A percentile compares a stretch with the other conserved stretches of the same genome.
Evolutionary conservation across 208 protist genomes (phyloP).

Genomic region (Acanthamoeba triangularis): DNA sequence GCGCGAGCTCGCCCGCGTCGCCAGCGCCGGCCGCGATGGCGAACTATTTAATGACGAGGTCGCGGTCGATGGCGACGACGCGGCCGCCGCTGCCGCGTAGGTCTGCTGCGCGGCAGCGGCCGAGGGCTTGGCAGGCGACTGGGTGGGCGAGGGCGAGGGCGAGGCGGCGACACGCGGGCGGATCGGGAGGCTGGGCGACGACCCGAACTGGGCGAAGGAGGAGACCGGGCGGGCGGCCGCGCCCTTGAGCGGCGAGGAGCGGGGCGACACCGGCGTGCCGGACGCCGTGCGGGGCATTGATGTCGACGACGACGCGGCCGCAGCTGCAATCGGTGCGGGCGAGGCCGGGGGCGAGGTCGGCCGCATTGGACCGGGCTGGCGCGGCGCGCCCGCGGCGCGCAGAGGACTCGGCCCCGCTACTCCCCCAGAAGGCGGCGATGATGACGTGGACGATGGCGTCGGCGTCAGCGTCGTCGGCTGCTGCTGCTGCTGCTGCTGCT

Average conservation of each 20-base stretch:
- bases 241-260: neutral
- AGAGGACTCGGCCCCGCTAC: no score
- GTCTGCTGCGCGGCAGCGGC: neutral
- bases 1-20: no score
- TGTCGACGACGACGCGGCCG: no score
- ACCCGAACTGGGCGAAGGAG: neutral
- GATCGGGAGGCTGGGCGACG: neutral
- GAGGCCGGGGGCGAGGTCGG: no score
- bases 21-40: no score
- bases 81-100: neutral
- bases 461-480: neutral
- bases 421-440: no score
- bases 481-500: neutral
- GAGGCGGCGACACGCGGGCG: neutral
- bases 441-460: neutral
- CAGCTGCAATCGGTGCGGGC: no score
- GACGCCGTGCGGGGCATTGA: neutral
- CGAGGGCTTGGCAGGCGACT: neutral
- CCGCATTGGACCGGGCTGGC: no score
- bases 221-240: neutral
- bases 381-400: no score
- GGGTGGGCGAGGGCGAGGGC: neutral
- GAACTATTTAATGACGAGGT: neutral
- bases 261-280: neutral
- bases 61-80: neutral